phyloP scores from a whole-genome alignment of 345 rosid genomes.

The Balakata baccata region DNA sequence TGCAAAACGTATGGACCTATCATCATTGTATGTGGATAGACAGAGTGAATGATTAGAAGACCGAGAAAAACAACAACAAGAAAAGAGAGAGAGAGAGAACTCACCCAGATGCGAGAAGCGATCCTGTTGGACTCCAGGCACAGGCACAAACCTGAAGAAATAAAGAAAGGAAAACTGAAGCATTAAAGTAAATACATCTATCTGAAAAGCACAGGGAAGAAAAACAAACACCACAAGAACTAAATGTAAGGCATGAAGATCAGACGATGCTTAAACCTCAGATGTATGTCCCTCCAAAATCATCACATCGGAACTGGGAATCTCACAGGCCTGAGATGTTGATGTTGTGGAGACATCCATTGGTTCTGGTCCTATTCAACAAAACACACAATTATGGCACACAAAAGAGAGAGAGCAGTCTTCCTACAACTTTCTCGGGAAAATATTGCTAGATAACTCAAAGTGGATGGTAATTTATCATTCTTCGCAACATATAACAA shows the following conservation, averaged over 20 bases:
- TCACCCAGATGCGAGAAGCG: conserved; percentile 98
- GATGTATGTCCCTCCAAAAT: conserved; percentile 96
- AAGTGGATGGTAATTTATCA: not conserved
- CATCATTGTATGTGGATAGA: not conserved
- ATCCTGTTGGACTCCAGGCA: conserved; percentile 99
- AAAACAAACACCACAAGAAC: conserved; percentile 7
- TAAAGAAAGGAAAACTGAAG: not conserved
- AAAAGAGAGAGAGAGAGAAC: conserved; percentile 27
- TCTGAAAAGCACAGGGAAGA: not conserved
- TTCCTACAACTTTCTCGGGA: not conserved
- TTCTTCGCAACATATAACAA: not conserved
- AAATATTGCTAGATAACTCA: not conserved
- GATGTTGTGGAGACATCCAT: conserved; percentile 59
- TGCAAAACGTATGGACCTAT: not conserved
- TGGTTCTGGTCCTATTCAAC: conserved; percentile 60
- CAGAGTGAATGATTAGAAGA: not conserved
- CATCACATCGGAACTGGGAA: conserved; percentile 83
- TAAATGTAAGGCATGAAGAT: not conserved
- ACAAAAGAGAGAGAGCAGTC: not conserved
- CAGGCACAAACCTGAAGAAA: conserved; percentile 84
- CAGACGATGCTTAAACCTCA: conserved; percentile 55
- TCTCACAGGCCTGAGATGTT: conserved; percentile 58
- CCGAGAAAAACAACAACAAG: conserved; percentile 1
- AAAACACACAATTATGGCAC: not conserved
- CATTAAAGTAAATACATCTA: not conserved